phyloP scores from a whole-genome alignment of 192 early-diverging fungal species.

The Phycomyces blakesleeanus region DNA sequence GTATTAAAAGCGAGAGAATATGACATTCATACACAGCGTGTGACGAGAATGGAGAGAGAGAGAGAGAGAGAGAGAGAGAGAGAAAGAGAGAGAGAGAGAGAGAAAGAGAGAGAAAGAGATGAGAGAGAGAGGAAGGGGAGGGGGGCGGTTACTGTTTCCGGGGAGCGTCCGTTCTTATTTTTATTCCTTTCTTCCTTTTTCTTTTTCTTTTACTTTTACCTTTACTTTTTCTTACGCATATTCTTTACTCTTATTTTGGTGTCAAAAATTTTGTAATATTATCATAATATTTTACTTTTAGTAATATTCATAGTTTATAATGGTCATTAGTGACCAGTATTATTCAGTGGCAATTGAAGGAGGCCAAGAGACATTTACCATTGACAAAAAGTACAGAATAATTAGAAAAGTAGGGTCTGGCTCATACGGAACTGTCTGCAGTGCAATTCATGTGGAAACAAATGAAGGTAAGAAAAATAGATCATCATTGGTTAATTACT shows the following conservation, averaged over 20 bases:
- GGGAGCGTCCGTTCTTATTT: background rate
- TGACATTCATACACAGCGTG: no score
- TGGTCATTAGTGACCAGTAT: constrained; percentile 12
- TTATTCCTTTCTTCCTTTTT: constrained; percentile 4
- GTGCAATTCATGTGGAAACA: constrained; percentile 25
- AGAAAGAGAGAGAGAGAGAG: no score
- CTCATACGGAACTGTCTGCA: constrained; percentile 87
- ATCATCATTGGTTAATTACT: no score
- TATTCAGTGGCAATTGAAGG: constrained; percentile 25
- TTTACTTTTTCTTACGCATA: background rate
- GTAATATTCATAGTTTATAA: background rate
- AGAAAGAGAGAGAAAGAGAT: background rate
- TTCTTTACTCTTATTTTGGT: background rate
- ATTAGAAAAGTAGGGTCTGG: constrained; percentile 85
- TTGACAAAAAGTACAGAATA: constrained; percentile 58
- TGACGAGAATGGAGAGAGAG: no score
- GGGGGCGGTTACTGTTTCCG: no score
- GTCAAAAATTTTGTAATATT: background rate
- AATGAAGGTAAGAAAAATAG: constrained; percentile 18
- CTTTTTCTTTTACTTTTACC: background rate
- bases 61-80: background rate
- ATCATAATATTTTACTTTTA: constrained; percentile 2
- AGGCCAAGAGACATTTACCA: constrained; percentile 31
- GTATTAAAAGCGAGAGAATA: no score
- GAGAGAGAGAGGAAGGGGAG: no score